Evolutionary conservation across 2,329 filamentous ascomycete genomes (phyloP).

Genomic region (Blastomyces silverae): DNA sequence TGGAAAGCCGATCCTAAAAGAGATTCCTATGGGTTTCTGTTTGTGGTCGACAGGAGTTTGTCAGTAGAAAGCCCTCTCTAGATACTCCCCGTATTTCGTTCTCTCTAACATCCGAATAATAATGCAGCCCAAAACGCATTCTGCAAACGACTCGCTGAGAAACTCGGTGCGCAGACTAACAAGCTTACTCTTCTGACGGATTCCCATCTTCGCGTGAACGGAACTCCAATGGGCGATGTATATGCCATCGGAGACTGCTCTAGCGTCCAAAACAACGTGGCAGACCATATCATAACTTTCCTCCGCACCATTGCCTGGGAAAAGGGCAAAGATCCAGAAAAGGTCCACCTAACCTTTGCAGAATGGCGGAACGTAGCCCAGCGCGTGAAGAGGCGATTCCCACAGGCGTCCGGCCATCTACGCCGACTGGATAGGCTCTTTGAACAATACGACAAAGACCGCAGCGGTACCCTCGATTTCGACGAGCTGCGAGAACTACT

Average conservation of each 20-base stretch:
- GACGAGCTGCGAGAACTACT: constrained; percentile 83
- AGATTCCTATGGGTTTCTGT: constrained; percentile 92
- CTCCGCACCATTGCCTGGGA: constrained; percentile 86
- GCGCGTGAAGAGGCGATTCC: constrained; percentile 80
- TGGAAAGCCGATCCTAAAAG: constrained; percentile 73
- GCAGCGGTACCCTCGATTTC: constrained; percentile 88
- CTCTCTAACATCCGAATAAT: constrained; percentile 15
- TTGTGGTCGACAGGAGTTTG: constrained; percentile 92
- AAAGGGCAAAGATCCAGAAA: constrained; percentile 80
- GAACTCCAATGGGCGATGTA: constrained; percentile 84
- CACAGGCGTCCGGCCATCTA: constrained; percentile 80
- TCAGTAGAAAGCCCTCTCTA: constrained; percentile 27
- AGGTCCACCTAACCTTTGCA: constrained; percentile 73
- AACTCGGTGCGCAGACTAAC: constrained; percentile 75
- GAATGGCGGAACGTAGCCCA: constrained; percentile 84
- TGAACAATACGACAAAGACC: constrained; percentile 83
- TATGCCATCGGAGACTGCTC: constrained; percentile 95
- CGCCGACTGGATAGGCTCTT: constrained; percentile 88
- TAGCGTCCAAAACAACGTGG: constrained; percentile 95
- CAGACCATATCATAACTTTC: constrained; percentile 84
- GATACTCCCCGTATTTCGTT: neutral
- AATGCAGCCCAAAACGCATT: constrained; percentile 65
- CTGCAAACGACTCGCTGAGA: constrained; percentile 66
- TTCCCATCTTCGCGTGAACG: constrained; percentile 79
- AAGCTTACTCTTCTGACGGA: constrained; percentile 90